A percentile compares a stretch with the other conserved stretches of the same genome.
Conservation (phyloP, 129 eudicot species). For the Scalesia atractyloides region DNA sequence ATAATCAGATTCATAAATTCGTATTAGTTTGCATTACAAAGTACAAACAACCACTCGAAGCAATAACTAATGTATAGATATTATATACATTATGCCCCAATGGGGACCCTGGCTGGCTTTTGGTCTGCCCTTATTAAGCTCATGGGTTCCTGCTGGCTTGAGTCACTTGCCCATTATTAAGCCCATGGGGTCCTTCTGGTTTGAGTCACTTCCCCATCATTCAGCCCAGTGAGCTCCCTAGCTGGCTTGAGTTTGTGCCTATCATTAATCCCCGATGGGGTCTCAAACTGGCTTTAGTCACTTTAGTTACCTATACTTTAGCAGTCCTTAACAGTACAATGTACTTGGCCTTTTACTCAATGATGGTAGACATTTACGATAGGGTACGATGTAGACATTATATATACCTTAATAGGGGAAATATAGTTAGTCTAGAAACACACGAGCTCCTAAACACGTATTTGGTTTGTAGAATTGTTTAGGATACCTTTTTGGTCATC, state of each 20-base stretch:
- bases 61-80: neutral
- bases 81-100: no score
- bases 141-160: slow-evolving; percentile 22
- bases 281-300: neutral
- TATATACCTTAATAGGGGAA: no score
- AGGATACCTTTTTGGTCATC: neutral
- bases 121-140: no score
- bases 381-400: neutral
- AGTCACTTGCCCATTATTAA: slow-evolving; percentile 1
- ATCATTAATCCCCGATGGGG: neutral
- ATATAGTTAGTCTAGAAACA: neutral
- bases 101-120: no score
- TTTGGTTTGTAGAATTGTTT: neutral
- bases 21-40: neutral
- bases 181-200: no score
- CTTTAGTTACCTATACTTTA: no score
- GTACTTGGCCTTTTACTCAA: no score
- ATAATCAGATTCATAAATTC: slow-evolving; percentile 10
- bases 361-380: no score
- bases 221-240: no score
- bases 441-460: no score
- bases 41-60: neutral
- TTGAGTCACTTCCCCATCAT: no score
- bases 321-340: no score
- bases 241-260: neutral